Base-by-base conservation (phyloP, 306 rosid genomes). In the Prunus mira region DNA sequence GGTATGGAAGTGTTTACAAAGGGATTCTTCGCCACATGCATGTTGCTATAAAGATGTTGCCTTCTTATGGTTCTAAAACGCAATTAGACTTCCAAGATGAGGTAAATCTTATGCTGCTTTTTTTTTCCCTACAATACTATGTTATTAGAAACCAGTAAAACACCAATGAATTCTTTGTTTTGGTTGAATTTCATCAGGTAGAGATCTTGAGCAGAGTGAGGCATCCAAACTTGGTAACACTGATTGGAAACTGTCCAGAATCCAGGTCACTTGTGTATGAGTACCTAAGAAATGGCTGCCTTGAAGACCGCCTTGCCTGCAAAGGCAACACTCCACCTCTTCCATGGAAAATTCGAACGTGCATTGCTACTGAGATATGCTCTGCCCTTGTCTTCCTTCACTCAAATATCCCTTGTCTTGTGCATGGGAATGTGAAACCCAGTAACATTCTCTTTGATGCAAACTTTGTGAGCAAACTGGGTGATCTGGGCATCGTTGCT, bases 1-100 rank as follows among this genome's bases (percentile, higher is more conserved):
- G 83, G 71, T 84, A 76, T 79, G 98, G 97, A 80, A 90, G 92
- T 79, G 89, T 95, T 78, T 95, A 92, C 82, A 90, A 80, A 86
- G 97, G 97, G 51, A 15, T 83, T 82, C 91, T 92, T 82, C 80
- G 88, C 78, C 87, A 90, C 78, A 82, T 87, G 95, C 89, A 81
- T 72, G 97, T 95, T 83, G 97, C 91, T 70, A 88, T 95, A 81
- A 95, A 82, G 89, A 95, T 95, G 98, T 80, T 95, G 71, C 97
- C 98, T 18, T 92, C 95, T 12, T 95, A 95, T 86, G 97, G 97
- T 55, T 72, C 84, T 80, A 92, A 90, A 65, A 88, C 84, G 65
- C 92, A 85, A 52, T 46, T 43, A 15, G 89, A 84, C 41, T 95
- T 95, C 79, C 90, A 84, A 76, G 77, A 74, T 49, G 89, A 87